Base-by-base conservation (phyloP, 2,329 filamentous ascomycete species). In the Myriosclerotinia curreyana region DNA sequence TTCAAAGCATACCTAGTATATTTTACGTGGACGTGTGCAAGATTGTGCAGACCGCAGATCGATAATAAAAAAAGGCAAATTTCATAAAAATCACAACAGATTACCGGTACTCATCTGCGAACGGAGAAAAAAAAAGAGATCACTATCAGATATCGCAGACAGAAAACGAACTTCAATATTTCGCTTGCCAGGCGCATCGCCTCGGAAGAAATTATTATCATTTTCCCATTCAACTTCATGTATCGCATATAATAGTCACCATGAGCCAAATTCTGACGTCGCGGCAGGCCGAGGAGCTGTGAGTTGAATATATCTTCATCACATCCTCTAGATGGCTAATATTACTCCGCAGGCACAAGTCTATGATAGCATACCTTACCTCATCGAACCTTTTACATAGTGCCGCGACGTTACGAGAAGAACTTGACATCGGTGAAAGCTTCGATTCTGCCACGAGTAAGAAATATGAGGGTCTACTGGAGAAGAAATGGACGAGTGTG, bases 401-500 rank as follows among this genome's bases (percentile, higher is more conserved):
- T 67, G 90, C 90, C 50, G 80, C 86, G 52, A 85, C 89, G 31
- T 80, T 97, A 66, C 86, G 92, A 67, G 83, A 89, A 73, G 93
- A 97, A 76, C 79, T 91, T n/a, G 82, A 83, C 63, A 83, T 96
- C 5, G 83, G 86, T 60, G 81, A 79, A 46, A 78, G 79, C 55
- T 93, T 96, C 72, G 92, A 96, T 75, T 82, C 90, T 67, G 83
- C 85, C 22, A 96, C 91, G 25, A 84, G 88, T 60, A 96, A 96
- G 81, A 96, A 96, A 79, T 98, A 97, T 79, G 92, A 96, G 77
- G 90, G 91, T 1, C 78, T 98, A 36, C 79, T 98, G 70, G 94
- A 98, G 82, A 97, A 96, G 84, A 98, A 98, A 81, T 98, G 94
- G 94, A 98, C 94, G 25, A 95, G 92, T 72, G 90, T 98, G 36